Evolutionary conservation across 345 rosid species (phyloP).

Genomic region (Aquilaria malaccensis): DNA sequence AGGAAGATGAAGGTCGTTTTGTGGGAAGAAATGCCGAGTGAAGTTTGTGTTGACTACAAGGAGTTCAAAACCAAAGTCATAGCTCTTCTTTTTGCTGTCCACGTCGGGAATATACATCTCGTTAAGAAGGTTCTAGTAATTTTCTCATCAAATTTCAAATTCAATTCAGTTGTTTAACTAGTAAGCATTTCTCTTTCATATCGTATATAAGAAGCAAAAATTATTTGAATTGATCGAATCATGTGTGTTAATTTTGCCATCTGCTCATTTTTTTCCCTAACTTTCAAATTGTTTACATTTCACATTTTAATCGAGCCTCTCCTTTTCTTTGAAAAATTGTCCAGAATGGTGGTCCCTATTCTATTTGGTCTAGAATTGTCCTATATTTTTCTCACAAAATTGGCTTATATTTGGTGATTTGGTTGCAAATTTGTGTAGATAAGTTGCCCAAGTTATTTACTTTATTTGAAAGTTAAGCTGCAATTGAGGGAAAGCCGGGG

Average conservation of each 20-base stretch:
- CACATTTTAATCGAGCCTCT: too few species aligned
- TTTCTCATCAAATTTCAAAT: neutral
- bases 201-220: too few species aligned
- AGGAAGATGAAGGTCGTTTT: constrained; percentile 62
- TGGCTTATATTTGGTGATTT: neutral
- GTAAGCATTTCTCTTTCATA: neutral
- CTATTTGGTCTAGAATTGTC: too few species aligned
- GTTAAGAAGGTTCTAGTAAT: constrained; percentile 79
- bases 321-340: too few species aligned
- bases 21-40: constrained; percentile 53
- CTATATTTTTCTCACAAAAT: neutral
- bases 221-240: too few species aligned
- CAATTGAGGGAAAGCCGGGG: constrained; percentile 28
- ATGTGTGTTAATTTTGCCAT: too few species aligned
- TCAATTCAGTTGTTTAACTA: constrained; percentile 5
- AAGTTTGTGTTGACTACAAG: constrained; percentile 56
- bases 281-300: too few species aligned
- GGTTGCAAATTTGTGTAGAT: neutral
- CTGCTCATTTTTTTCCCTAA: too few species aligned
- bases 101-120: constrained; percentile 64
- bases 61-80: constrained; percentile 93
- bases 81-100: constrained; percentile 84
- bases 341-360: too few species aligned
- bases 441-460: neutral
- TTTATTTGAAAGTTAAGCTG: neutral